These are phyloP conservation scores for Cyphellophora europaea DNA, from an alignment of 2,329 filamentous ascomycete species.

Conservation along the genomic window DNA sequence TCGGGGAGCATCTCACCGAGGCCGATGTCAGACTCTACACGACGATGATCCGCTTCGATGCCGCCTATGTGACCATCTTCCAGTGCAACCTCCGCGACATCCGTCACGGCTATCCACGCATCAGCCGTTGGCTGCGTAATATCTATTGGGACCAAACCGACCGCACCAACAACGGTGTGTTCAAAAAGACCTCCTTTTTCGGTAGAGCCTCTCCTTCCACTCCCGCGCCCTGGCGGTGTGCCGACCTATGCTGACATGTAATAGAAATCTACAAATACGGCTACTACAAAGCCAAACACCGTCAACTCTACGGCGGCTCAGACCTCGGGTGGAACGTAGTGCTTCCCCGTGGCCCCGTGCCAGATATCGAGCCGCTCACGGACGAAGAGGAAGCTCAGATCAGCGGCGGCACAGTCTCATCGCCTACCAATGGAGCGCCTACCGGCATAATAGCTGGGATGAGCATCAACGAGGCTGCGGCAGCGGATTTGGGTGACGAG, in stretches of 20 bases:
- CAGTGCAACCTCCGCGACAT: conserved; percentile 60
- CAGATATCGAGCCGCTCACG: conserved; percentile 15
- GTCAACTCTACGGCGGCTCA: conserved; percentile 9
- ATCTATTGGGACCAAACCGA: conserved; percentile 38
- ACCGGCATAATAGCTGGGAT: neutral
- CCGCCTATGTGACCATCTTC: conserved; percentile 74
- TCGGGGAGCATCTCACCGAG: conserved; percentile 65
- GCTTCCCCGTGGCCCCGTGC: conserved; percentile 14
- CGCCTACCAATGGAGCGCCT: neutral
- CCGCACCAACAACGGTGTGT: conserved; percentile 31
- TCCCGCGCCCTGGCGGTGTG: too few relatives aligned
- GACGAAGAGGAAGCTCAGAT: conserved; percentile 17
- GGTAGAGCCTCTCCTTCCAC: conserved; percentile 4
- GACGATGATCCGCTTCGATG: conserved; percentile 59
- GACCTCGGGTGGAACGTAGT: conserved; percentile 10
- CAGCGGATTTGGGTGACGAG: conserved; percentile 9
- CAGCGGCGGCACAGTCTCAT: conserved; percentile 6
- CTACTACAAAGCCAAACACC: conserved; percentile 13
- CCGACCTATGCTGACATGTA: too few relatives aligned
- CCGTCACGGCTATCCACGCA: conserved; percentile 46
- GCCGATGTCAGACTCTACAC: conserved; percentile 65
- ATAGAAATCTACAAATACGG: conserved; percentile 21
- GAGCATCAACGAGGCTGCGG: neutral
- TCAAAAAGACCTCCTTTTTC: conserved; percentile 36
- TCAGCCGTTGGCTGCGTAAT: conserved; percentile 37